Base-by-base conservation (phyloP, 768 basidiomycete genomes). In the Leucosporidium scottii region DNA sequence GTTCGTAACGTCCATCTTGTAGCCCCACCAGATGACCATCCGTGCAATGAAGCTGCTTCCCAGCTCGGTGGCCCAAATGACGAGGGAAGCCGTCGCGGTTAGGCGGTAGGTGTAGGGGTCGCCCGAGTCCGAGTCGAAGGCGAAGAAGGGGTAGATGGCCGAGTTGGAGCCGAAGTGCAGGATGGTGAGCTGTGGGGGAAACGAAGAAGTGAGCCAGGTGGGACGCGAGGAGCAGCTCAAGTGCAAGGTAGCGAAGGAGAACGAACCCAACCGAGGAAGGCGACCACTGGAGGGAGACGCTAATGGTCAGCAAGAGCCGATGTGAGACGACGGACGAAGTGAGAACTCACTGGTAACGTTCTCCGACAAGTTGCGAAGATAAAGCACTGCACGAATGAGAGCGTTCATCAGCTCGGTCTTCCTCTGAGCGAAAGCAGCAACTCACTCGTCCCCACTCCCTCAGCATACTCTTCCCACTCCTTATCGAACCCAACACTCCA, bases 101-200 rank as follows among this genome's bases (percentile, higher is more conserved):
- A 81, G 71, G 17, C 76, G 74, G 66, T 80, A 81, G 4, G 79
- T 81, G 73, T 81, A 81, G 3, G 80, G 80, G 63, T 81, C 80
- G 39, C 77, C 77, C 5, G 75, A 74, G 2, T 74, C 74, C 20
- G 73, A 54, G 59, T 68, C 73, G 67, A 81, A 80, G 17, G 75
- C 64, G 75, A 81, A 81, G 78, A 80, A 81, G 5, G 81, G 80
- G 70, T 80, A 81, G 62, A 81, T 76, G 34, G 76, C 74, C 72
- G 69, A 57, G 74, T 81, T 81, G 0, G 80, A 79, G 0, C 80
- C 80, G 67, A 78, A 80, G 72, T 80, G 78, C 17, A 81, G 72
- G 62, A 73, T 68, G 28, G 66, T 58, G 47, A 73, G 60, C 66
- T 67, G 55, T 28, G 20, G 4, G n/a, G 21, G 13, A 21, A 48